Evolutionary conservation across 139 green algal species (phyloP).

Genomic region (Volvox reticuliferus): DNA sequence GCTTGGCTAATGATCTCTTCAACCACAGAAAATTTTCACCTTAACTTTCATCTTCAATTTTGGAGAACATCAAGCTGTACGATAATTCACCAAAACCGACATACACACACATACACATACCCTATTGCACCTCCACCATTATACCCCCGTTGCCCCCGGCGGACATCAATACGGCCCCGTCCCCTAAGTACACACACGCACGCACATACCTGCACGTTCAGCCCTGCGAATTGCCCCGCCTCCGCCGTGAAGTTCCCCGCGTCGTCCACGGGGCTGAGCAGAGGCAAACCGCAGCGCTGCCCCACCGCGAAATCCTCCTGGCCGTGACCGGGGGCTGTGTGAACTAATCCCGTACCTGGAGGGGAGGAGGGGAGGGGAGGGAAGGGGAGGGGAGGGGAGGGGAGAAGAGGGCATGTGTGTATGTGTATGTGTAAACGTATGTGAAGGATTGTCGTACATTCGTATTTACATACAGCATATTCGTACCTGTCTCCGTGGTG

Average conservation of each 20-base stretch:
- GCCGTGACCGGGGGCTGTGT: slow-evolving; percentile 96
- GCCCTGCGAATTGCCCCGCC: slow-evolving; percentile 87
- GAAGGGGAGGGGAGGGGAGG: not conserved
- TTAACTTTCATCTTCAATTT: no score
- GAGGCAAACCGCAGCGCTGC: slow-evolving; percentile 85
- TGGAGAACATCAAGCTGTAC: no score
- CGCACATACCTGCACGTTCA: slow-evolving; percentile 77
- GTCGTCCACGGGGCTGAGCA: slow-evolving; percentile 97
- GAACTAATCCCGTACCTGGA: slow-evolving; percentile 94
- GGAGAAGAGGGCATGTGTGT: not conserved
- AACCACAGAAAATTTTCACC: no score
- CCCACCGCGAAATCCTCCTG: slow-evolving; percentile 94
- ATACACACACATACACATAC: no score
- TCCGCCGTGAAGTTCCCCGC: slow-evolving; percentile 94
- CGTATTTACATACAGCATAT: no score
- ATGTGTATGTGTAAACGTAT: not conserved
- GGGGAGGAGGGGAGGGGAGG: not conserved
- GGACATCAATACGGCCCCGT: not conserved
- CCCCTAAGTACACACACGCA: no score
- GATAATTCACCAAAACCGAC: no score
- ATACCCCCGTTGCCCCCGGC: not conserved
- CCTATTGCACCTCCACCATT: not conserved
- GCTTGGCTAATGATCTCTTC: no score
- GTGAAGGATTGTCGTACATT: no score
- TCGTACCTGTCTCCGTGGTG: slow-evolving; percentile 90